phyloP scores from a whole-genome alignment of 208 protist genomes.

The Herpetomonas muscarum region DNA sequence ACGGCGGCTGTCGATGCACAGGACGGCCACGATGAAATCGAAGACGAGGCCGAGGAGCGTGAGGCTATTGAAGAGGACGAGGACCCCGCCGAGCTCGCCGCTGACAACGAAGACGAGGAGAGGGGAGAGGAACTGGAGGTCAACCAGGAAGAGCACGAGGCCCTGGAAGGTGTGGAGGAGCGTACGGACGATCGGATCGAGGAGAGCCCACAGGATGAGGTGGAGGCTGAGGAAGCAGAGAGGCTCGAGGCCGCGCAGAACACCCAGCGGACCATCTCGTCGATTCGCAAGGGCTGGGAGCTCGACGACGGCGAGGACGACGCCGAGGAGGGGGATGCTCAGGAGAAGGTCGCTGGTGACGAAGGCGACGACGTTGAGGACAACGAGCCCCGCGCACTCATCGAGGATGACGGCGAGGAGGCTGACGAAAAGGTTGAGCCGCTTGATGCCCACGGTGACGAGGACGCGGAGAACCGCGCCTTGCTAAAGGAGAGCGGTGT shows the following conservation, averaged over 20 bases:
- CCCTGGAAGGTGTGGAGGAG: constrained; percentile 8
- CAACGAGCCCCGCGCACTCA: background rate
- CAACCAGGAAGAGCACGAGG: constrained; percentile 1
- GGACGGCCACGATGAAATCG: constrained; percentile 4
- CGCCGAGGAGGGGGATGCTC: background rate
- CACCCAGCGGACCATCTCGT: background rate
- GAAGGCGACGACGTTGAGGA: background rate
- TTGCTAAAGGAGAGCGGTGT: background rate
- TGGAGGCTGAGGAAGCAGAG: background rate
- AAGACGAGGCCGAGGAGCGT: constrained; percentile 15
- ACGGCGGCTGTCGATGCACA: background rate
- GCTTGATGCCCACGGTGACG: background rate
- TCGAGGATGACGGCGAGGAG: constrained; percentile 1
- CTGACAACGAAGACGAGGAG: constrained; percentile 3
- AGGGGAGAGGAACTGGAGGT: constrained; percentile 1
- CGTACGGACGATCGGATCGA: background rate
- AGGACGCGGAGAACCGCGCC: background rate
- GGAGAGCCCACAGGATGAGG: background rate
- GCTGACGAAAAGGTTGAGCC: constrained; percentile 1
- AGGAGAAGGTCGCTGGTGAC: background rate
- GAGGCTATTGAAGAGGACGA: constrained; percentile 22
- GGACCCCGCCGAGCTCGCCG: constrained; percentile 11
- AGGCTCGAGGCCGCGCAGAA: background rate
- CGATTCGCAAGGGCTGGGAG: background rate
- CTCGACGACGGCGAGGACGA: background rate